Base-by-base conservation (phyloP, 805 yeast genomes). In the Pichia eremophila region DNA sequence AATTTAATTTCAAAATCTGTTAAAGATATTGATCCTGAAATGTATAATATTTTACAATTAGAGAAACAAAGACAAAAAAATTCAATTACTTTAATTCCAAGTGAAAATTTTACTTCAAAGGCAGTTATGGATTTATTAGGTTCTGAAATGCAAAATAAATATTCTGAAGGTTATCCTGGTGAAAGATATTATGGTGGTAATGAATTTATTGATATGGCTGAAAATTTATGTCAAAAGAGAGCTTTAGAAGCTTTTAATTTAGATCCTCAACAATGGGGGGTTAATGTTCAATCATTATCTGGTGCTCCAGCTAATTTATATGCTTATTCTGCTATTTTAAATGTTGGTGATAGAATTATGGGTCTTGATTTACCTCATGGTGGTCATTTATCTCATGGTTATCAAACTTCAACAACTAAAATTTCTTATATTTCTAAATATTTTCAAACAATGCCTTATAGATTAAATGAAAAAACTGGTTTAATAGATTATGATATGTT, bases 111-210 rank as follows among this genome's bases (percentile, higher is more conserved):
- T 76, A 91, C 99, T 48, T 85, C 97, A 44, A 85, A 83, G 57
- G 83, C 96, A 25, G 99, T 91, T 32, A 85, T 91, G 79, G 96
- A 91, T 65, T 79, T 88, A 44, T 75, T 91, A 61, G 98, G 98
- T 55, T 85, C 96, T 28, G 95, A 87, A 65, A 88, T 91, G 96
- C 90, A 86, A 68, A 91, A 91, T 78, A 91, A 91, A 73, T 91
- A 91, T 72, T 89, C 97, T 11, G 99, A 91, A 70, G 98, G 98
- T 54, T 91, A 91, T 70, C 99, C 99, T 39, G 96, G 96, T 56
- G 95, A 89, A 54, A 81, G 99, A 67, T 91, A 91, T 74, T 91
- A 91, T 66, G 99, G 99, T 68, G 99, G 99, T 67, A 91, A 91
- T 65, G 89, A 91, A 70, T 84, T 80, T 70, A 91, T 91, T 60